Conservation (phyloP, 129 eudicot species). For the Arctium lappa region DNA sequence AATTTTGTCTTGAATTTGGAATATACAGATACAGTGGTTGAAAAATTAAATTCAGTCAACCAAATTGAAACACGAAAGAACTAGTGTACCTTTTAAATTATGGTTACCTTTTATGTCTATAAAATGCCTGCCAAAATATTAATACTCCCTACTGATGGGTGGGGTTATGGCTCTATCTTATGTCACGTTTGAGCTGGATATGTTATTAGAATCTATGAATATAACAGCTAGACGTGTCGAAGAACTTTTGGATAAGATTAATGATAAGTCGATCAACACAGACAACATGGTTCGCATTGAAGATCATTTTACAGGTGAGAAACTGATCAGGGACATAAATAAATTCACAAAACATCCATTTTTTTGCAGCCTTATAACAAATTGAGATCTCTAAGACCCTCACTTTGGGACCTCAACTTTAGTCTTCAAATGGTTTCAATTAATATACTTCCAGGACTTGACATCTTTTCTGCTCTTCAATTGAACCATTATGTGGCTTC, state of each 20-base stretch:
- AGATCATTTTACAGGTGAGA: conserved; percentile 74
- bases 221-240: conserved; percentile 72
- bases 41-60: too few species aligned
- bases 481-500: neutral
- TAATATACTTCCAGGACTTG: neutral
- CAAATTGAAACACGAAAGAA: too few species aligned
- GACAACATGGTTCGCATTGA: conserved; percentile 48
- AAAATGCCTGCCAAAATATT: neutral
- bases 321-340: conserved; percentile 5
- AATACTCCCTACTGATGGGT: conserved; percentile 5
- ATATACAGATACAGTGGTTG: too few species aligned
- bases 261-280: conserved; percentile 44
- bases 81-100: neutral
- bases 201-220: conserved; percentile 77
- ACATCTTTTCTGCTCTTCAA: neutral
- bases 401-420: neutral
- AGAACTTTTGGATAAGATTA: conserved; percentile 62
- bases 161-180: conserved; percentile 12
- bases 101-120: conserved; percentile 28
- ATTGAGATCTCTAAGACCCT: neutral
- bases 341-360: neutral
- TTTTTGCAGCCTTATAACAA: neutral
- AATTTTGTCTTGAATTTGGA: too few species aligned
- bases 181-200: conserved; percentile 89
- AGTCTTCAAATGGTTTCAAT: neutral